Base-by-base conservation (phyloP, 1,139 yeast species). In the Sugiyamaella neomexicana region DNA sequence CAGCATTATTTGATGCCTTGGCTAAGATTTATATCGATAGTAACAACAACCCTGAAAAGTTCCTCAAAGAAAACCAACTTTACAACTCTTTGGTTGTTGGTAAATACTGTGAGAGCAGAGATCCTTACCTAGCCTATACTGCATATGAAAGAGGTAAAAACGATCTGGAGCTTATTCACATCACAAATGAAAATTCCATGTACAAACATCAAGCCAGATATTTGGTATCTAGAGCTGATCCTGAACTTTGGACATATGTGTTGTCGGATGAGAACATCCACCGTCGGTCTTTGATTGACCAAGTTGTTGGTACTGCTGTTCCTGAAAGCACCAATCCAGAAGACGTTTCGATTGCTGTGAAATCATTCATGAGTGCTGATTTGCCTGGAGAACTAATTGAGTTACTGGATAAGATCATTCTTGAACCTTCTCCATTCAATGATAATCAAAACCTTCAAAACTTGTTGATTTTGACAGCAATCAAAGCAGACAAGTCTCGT, bases 131-230 rank as follows among this genome's bases (percentile, higher is more conserved):
- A 71, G 99, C 99, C 16, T 93, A 89, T 72, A 93, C 93, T 74
- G 95, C 97, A 54, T 93, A 93, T 72, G 95, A 95, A 60, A 91
- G 90, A 75, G 99, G 99, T 69, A 79, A 81, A 55, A 91, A 93
- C 67, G 97, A 93, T 71, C 85, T 79, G 58, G 99, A 93, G 72
- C 81, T 93, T 68, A 82, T 93, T 66, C 79, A 83, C 67, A 90
- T 93, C 71, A 93, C 99, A 63, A 93, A 93, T 70, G 99, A 95
- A 68, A 93, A 93, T 73, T 83, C 95, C 65, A 93, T 93, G 99
- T 93, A 88, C 80, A 95, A 95, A 74, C 93, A 93, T 73, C 99
- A 95, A 78, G 99, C 99, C 12, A 85, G 98, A 72, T 93, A 95
- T 71, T 79, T 93, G 69, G 81, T 93, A 65, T 76, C 82, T 58